Percentiles rank a stretch among this genome's conserved stretches.
phyloP scores from a whole-genome alignment of 1,139 yeast genomes.

The Magnusiomyces suaveolens region DNA sequence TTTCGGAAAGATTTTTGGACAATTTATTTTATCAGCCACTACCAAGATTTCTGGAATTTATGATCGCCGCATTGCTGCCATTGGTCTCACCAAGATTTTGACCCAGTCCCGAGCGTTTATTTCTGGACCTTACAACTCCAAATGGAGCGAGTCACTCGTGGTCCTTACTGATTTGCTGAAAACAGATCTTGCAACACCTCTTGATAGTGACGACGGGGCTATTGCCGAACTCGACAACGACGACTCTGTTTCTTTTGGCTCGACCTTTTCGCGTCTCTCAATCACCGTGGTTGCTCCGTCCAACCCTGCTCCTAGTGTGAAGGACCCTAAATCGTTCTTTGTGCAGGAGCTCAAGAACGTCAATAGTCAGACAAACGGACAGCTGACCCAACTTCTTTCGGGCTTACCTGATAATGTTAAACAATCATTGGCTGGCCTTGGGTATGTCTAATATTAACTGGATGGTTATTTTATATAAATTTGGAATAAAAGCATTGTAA shows the following conservation, averaged over 20 bases:
- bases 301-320: constrained; percentile 57
- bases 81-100: constrained; percentile 63
- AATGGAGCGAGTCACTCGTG: constrained; percentile 44
- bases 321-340: constrained; percentile 34
- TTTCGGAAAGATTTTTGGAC: constrained; percentile 53
- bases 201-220: constrained; percentile 37
- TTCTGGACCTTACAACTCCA: constrained; percentile 36
- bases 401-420: constrained; percentile 35
- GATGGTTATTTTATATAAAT: too few species aligned
- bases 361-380: constrained; percentile 17
- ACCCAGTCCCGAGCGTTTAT: constrained; percentile 33
- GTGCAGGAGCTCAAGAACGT: constrained; percentile 27
- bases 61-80: constrained; percentile 65
- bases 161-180: constrained; percentile 40
- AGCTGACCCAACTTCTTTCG: constrained; percentile 30
- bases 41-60: constrained; percentile 53
- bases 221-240: constrained; percentile 33
- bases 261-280: constrained; percentile 65
- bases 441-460: background rate
- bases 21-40: constrained; percentile 60
- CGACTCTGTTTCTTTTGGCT: constrained; percentile 69
- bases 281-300: constrained; percentile 50
- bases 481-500: too few species aligned
- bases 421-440: background rate
- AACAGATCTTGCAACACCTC: constrained; percentile 29